phyloP scores from a whole-genome alignment of 257 asterid species.

The Linderniella brevidens region DNA sequence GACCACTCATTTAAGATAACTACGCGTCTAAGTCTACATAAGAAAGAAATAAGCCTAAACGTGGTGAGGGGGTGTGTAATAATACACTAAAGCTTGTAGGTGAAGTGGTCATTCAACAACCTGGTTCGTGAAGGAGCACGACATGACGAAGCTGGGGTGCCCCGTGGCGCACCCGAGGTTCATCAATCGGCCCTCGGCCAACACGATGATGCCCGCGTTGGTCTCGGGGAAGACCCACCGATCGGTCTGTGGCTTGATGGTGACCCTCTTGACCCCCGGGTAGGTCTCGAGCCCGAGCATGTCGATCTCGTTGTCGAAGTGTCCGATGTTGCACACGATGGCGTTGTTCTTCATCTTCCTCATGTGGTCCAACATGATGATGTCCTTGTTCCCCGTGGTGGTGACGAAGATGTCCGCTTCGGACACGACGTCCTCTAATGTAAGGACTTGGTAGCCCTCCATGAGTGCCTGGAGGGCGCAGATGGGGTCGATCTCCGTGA shows the following conservation, averaged over 20 bases:
- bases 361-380: not conserved
- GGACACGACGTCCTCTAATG: not conserved
- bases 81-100: no score
- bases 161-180: not conserved
- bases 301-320: not conserved
- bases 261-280: not conserved
- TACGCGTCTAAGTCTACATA: no score
- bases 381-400: not conserved
- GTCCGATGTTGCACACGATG: not conserved
- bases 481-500: not conserved
- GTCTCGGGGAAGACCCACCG: not conserved
- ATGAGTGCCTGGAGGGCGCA: not conserved
- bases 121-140: slow-evolving; percentile 1
- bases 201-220: not conserved
- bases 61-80: no score
- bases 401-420: not conserved
- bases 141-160: slow-evolving; percentile 1
- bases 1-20: no score
- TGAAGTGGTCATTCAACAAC: no score
- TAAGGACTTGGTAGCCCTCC: slow-evolving; percentile 1
- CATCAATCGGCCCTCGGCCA: not conserved
- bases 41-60: no score
- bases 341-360: slow-evolving; percentile 1
- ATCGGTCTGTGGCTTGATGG: slow-evolving; percentile 1
- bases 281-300: not conserved